Conservation (phyloP, 1,284 basidiomycete species). For the Agroathelia rolfsii region DNA sequence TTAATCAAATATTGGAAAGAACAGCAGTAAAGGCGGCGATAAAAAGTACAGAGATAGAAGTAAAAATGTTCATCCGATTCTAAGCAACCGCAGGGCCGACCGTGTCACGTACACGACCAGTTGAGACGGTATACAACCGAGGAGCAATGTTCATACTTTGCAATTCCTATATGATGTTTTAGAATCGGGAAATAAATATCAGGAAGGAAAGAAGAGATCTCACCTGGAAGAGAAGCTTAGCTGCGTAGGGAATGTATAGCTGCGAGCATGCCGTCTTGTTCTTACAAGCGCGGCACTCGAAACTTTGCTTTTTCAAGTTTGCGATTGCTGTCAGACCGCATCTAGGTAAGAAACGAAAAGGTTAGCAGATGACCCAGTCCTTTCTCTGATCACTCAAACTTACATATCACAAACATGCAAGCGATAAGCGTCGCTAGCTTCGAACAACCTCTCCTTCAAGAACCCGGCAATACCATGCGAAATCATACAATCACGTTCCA, state of each 20-base stretch:
- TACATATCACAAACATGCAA: slow-evolving; percentile 94
- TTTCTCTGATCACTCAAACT: too few species aligned
- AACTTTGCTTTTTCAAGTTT: slow-evolving; percentile 88
- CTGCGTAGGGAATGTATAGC: slow-evolving; percentile 85
- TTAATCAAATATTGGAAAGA: too few species aligned
- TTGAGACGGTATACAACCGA: slow-evolving; percentile 73
- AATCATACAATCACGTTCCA: slow-evolving; percentile 99
- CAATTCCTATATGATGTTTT: slow-evolving; percentile 56
- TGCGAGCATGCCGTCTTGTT: slow-evolving; percentile 93
- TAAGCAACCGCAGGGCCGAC: too few species aligned
- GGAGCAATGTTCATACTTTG: slow-evolving; percentile 90
- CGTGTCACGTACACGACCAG: slow-evolving; percentile 74
- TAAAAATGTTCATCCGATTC: too few species aligned
- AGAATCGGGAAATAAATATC: slow-evolving; percentile 2
- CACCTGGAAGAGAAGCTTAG: slow-evolving; percentile 87
- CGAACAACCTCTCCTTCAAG: slow-evolving; percentile 90
- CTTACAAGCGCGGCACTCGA: slow-evolving; percentile 86
- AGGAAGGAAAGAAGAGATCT: slow-evolving; percentile 11
- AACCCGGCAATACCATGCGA: slow-evolving; percentile 98
- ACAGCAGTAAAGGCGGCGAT: too few species aligned
- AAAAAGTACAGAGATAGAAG: slow-evolving; percentile 1
- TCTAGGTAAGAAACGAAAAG: slow-evolving; percentile 30
- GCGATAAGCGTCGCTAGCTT: slow-evolving; percentile 91
- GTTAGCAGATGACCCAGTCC: too few species aligned
- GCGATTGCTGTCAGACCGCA: slow-evolving; percentile 94